Evolutionary conservation across 2,329 filamentous ascomycete genomes (phyloP).

Genomic region (Rutstroemia sp.): DNA sequence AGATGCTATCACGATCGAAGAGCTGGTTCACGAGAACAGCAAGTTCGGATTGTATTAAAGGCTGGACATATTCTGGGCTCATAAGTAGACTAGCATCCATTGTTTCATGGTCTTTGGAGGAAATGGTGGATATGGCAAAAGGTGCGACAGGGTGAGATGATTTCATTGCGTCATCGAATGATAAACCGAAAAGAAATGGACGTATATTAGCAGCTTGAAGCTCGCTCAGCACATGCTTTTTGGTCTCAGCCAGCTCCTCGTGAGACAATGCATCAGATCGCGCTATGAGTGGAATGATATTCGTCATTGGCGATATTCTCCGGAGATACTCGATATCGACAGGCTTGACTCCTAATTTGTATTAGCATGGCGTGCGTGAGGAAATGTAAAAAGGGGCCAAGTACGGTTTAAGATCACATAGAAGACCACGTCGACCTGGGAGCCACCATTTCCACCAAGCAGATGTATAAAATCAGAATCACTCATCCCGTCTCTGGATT

Average conservation of each 20-base stretch:
- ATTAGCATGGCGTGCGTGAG: slow-evolving; percentile 20
- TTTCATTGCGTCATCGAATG: slow-evolving; percentile 12
- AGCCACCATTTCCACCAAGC: slow-evolving; percentile 73
- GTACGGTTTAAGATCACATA: slow-evolving; percentile 72
- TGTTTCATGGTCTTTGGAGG: slow-evolving; percentile 63
- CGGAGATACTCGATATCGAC: slow-evolving; percentile 67
- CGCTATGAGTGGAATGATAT: slow-evolving; percentile 76
- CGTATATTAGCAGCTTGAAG: slow-evolving; percentile 51
- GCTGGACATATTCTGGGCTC: slow-evolving; percentile 83
- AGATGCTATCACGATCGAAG: slow-evolving; percentile 70
- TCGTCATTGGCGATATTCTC: slow-evolving; percentile 65
- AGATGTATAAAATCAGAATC: slow-evolving; percentile 71
- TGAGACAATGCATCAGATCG: slow-evolving; percentile 63
- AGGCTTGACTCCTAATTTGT: slow-evolving; percentile 43
- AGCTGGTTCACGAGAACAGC: slow-evolving; percentile 59
- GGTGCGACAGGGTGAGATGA: slow-evolving; percentile 36
- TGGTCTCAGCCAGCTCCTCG: slow-evolving; percentile 50
- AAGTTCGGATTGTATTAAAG: slow-evolving; percentile 71
- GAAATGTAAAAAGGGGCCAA: slow-evolving; percentile 19
- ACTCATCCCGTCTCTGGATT: slow-evolving; percentile 52
- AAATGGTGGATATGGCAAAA: slow-evolving; percentile 72
- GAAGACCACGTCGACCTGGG: slow-evolving; percentile 76
- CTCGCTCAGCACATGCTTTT: slow-evolving; percentile 49
- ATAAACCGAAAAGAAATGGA: slow-evolving; percentile 55
- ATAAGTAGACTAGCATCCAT: slow-evolving; percentile 94